These are phyloP conservation scores for Rubus parviflorus DNA, from an alignment of 306 rosid genomes.

Conservation along the genomic window DNA sequence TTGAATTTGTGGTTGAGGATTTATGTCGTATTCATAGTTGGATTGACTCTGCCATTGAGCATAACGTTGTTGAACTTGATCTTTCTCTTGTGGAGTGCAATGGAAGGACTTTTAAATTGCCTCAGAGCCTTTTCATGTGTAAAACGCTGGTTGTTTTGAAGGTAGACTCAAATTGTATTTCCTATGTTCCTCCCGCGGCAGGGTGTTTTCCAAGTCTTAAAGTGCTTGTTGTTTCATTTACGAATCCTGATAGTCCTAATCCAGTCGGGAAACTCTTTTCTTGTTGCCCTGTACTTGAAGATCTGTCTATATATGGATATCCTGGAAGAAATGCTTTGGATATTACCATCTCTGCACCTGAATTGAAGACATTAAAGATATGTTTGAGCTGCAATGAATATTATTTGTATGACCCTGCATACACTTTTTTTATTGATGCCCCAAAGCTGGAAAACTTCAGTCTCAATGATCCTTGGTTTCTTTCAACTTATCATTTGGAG, in stretches of 20 bases:
- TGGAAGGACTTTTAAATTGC: not conserved
- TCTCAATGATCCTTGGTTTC: not conserved
- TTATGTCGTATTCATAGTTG: not conserved
- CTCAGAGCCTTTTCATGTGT: not conserved
- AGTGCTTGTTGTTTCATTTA: not conserved
- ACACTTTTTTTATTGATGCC: not conserved
- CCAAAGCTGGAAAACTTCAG: not conserved
- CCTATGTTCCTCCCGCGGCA: not conserved
- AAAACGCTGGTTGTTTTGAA: not conserved
- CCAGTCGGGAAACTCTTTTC: not conserved
- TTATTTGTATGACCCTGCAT: not conserved
- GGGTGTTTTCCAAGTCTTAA: not conserved
- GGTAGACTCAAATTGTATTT: not conserved
- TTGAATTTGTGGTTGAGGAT: not conserved
- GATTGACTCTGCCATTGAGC: not conserved
- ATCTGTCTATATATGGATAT: not conserved
- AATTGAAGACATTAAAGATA: not conserved
- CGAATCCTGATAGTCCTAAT: not conserved
- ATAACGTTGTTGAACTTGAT: not conserved
- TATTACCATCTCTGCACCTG: not conserved
- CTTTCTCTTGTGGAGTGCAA: not conserved
- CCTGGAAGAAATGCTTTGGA: not conserved
- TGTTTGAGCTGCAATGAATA: not conserved
- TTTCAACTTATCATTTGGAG: not conserved
- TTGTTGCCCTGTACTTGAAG: not conserved